A percentile compares a stretch with the other conserved stretches of the same genome.
phyloP scores from a whole-genome alignment of 345 rosid species.

The Bruguiera gymnorhiza region DNA sequence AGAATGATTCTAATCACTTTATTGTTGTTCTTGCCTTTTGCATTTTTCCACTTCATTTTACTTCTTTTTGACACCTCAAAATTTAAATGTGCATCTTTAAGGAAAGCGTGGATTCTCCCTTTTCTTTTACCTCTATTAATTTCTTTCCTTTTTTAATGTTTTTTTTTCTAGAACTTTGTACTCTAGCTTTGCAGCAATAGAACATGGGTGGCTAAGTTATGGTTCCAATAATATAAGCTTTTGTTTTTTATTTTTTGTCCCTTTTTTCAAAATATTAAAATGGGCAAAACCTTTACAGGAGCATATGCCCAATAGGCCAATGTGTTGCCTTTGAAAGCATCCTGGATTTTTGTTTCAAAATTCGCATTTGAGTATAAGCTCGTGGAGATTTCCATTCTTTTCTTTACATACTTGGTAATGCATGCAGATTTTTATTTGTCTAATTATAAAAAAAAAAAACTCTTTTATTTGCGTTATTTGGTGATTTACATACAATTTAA shows the following conservation, averaged over 20 bases:
- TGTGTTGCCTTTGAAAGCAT: slow-evolving; percentile 16
- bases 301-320: slow-evolving; percentile 5
- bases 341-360: too few species aligned
- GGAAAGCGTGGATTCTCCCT: too few species aligned
- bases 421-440: too few species aligned
- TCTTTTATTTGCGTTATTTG: too few species aligned
- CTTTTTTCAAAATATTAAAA: background rate
- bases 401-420: too few species aligned
- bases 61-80: background rate
- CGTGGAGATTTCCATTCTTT: too few species aligned
- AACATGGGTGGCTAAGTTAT: background rate
- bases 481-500: too few species aligned
- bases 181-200: background rate
- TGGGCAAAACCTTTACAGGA: background rate
- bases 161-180: too few species aligned
- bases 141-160: too few species aligned
- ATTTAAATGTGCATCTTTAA: background rate
- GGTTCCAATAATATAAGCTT: background rate
- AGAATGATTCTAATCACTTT: slow-evolving; percentile 1
- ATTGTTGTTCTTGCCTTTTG: background rate
- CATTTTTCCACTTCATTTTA: background rate
- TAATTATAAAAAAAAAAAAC: too few species aligned
- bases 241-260: background rate
- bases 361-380: too few species aligned
- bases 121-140: too few species aligned